Evolutionary conservation across 148 eudicot genomes (phyloP).

Genomic region (Silene uniflora): DNA sequence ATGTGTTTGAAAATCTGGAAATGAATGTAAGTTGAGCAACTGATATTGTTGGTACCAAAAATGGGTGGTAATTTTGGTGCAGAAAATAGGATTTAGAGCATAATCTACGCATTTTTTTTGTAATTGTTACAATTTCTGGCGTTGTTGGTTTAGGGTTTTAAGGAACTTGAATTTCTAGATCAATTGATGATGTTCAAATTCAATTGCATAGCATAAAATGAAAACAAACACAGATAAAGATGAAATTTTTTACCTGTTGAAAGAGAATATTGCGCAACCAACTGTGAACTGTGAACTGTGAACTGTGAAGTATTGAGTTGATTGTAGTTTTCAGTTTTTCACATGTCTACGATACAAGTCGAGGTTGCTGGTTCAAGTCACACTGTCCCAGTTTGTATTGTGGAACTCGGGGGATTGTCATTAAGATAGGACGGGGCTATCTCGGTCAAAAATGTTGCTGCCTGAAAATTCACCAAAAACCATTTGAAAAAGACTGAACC

Average conservation of each 20-base stretch:
- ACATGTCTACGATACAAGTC: too few species aligned
- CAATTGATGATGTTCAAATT: neutral
- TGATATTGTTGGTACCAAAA: conserved; percentile 9
- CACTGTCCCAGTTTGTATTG: too few species aligned
- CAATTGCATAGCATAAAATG: neutral
- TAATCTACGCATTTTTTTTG: conserved; percentile 38
- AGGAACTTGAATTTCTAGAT: too few species aligned
- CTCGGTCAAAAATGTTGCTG: too few species aligned
- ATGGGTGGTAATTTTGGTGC: conserved; percentile 15
- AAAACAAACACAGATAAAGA: neutral
- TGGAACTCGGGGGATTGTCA: too few species aligned
- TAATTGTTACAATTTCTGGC: neutral
- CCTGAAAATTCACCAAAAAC: too few species aligned
- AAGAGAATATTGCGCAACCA: neutral
- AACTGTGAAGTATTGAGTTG: neutral
- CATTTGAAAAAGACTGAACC: too few species aligned
- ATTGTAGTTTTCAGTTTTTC: neutral
- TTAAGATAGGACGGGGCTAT: too few species aligned
- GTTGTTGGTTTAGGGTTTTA: neutral
- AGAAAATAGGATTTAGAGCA: conserved; percentile 27
- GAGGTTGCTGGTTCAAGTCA: too few species aligned
- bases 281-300: neutral
- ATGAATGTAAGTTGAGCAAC: conserved; percentile 11
- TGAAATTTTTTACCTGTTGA: conserved; percentile 13
- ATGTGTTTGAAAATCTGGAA: conserved; percentile 20